phyloP scores from a whole-genome alignment of 108 stramenopile species.

The Nitzschia sp. region DNA sequence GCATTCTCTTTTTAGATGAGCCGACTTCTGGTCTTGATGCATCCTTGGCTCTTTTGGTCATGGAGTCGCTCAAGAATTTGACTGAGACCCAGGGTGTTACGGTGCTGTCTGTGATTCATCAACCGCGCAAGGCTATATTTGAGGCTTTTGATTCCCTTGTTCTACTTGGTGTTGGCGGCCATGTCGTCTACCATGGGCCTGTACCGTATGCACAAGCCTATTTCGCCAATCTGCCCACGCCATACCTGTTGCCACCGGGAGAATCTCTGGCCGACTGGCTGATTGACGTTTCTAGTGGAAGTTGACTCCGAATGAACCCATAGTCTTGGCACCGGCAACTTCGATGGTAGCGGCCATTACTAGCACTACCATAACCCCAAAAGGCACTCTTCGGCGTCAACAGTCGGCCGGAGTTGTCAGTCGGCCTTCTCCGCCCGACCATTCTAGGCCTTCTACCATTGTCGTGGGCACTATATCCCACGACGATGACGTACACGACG shows the following conservation, averaged over 20 bases:
- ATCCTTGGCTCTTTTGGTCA: slow-evolving; percentile 48
- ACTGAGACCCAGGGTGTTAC: slow-evolving; percentile 52
- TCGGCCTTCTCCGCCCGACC: neutral
- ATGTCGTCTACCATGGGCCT: slow-evolving; percentile 53
- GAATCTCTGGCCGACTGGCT: slow-evolving; percentile 56
- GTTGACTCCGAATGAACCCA: slow-evolving; percentile 21
- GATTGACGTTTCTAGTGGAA: slow-evolving; percentile 45
- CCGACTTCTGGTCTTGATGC: slow-evolving; percentile 42
- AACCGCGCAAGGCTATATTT: slow-evolving; percentile 71
- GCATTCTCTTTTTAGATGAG: slow-evolving; percentile 32
- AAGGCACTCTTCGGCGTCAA: neutral
- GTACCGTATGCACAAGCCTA: slow-evolving; percentile 23
- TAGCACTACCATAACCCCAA: neutral
- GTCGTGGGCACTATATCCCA: too few relatives aligned
- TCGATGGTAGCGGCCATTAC: too few relatives aligned
- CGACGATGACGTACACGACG: neutral
- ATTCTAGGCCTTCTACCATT: too few relatives aligned
- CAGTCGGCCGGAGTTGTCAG: neutral
- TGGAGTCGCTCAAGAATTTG: slow-evolving; percentile 43
- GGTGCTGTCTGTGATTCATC: slow-evolving; percentile 75
- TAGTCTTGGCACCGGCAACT: too few relatives aligned
- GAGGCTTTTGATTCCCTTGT: slow-evolving; percentile 76
- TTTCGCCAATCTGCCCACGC: slow-evolving; percentile 20
- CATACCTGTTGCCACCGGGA: slow-evolving; percentile 33
- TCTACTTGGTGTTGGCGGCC: slow-evolving; percentile 62